Evolutionary conservation across 108 stramenopile species (phyloP).

Genomic region (Skeletonema potamos): DNA sequence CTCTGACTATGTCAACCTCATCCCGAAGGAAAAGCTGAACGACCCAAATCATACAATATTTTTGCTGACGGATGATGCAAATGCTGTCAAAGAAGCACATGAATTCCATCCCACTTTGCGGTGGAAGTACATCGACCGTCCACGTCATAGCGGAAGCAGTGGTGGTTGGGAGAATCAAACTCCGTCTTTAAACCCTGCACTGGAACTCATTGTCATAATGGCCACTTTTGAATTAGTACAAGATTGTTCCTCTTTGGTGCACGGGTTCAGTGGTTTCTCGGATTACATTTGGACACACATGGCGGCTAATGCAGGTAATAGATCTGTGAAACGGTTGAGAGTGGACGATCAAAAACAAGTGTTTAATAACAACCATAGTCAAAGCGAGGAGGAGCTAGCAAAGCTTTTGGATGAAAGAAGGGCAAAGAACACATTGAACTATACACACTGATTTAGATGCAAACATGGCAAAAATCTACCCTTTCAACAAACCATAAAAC

Average conservation of each 20-base stretch:
- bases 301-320: neutral
- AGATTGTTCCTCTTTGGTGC: conserved; percentile 26
- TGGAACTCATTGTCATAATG: conserved; percentile 29
- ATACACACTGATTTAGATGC: neutral
- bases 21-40: conserved; percentile 7
- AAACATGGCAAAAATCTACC: too few relatives aligned
- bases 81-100: conserved; percentile 36
- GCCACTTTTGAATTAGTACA: conserved; percentile 30
- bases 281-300: conserved; percentile 17
- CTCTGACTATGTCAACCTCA: conserved; percentile 22
- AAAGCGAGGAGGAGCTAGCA: conserved; percentile 7
- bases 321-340: neutral
- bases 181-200: conserved; percentile 26
- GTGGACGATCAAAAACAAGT: conserved; percentile 1
- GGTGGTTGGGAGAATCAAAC: conserved; percentile 30
- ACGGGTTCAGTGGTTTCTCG: conserved; percentile 8
- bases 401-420: conserved; percentile 11
- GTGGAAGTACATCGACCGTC: conserved; percentile 25
- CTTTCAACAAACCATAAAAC: too few relatives aligned
- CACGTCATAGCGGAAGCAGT: conserved; percentile 16
- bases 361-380: neutral
- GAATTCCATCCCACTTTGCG: conserved; percentile 20
- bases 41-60: conserved; percentile 34
- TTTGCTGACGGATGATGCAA: conserved; percentile 31
- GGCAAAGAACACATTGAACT: neutral